Base-by-base conservation (phyloP, 2,329 filamentous ascomycete species). In the Zasmidium cellare region DNA sequence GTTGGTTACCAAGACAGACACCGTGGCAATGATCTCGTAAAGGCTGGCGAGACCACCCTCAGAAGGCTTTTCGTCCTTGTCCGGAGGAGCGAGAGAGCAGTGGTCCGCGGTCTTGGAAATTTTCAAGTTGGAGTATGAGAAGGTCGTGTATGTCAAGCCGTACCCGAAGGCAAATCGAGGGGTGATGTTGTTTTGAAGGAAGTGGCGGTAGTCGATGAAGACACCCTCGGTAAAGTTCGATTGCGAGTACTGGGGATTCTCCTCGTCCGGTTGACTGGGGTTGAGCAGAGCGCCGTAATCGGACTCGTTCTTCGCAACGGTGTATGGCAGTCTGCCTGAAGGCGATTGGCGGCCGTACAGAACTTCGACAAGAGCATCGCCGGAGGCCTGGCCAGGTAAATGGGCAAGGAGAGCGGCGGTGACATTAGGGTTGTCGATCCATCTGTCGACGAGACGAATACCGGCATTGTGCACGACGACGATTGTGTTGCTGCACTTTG, bases 1-100 rank as follows among this genome's bases (percentile, higher is more conserved):
- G 66, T 94, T 94, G 3, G 75, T 80, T 1, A 93, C 75, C 0
- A 75, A 80, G 3, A 84, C 81, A 1, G 79, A 76, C 9, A 89
- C 75, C n/a, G 74, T 73, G 60, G 82, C 87, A 0, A 86, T 79
- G 0, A 78, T 71, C 38, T 89, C 82, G 79, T 86, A 92, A 0
- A 92, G 79, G 0, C 81, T 61, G 7, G 55, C 59, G 16, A 65
- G 56, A n/a, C 63, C 63, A 12, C 63, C 63, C 45, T 59, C 56
- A 12, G 35, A n/a, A 16, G 60, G 54, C 9, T 60, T 51, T 5
- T 51, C 25, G 51, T 50, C 2, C 50, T 44, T 11, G 23, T 64
- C 63, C 18, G 63, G 62, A 24, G 63, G 63, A 11, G 51, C 24
- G 18, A 60, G 54, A n/a, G 28, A 44, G n/a, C 51, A 47, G 28